Evolutionary conservation across 2,329 filamentous ascomycete genomes (phyloP).

Genomic region (Magnaporthales sp.): DNA sequence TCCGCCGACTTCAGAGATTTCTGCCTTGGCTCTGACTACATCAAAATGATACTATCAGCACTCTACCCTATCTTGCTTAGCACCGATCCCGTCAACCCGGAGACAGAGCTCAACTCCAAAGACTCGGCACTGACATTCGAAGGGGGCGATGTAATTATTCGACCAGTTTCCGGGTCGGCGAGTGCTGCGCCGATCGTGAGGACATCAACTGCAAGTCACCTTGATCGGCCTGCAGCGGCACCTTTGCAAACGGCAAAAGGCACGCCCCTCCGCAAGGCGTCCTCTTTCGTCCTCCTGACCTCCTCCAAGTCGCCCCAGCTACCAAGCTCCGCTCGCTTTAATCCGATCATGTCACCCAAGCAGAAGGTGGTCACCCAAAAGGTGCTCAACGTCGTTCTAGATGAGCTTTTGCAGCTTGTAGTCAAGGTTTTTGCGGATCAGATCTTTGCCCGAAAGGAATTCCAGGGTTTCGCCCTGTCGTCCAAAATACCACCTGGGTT

Average conservation of each 20-base stretch:
- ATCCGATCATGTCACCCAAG: conserved; percentile 51
- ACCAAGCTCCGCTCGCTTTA: conserved; percentile 54
- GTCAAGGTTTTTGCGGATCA: conserved; percentile 80
- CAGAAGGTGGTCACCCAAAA: conserved; percentile 40
- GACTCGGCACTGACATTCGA: conserved; percentile 78
- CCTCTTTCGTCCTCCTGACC: conserved; percentile 85
- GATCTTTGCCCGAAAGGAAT: conserved; percentile 79
- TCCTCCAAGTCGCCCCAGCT: conserved; percentile 52
- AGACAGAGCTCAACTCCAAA: conserved; percentile 78
- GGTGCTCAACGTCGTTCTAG: conserved; percentile 62
- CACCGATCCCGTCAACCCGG: conserved; percentile 71
- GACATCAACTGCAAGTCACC: conserved; percentile 49
- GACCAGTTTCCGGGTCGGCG: conserved; percentile 57
- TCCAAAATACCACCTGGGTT: conserved; percentile 86
- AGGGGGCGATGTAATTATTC: conserved; percentile 75
- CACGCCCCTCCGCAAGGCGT: conserved; percentile 65
- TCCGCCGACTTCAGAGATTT: conserved; percentile 79
- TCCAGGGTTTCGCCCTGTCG: conserved; percentile 77
- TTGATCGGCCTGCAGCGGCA: conserved; percentile 28
- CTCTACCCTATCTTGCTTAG: conserved; percentile 86
- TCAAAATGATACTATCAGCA: conserved; percentile 68
- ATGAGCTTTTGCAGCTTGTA: conserved; percentile 69
- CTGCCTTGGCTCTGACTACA: conserved; percentile 68
- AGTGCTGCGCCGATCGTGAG: conserved; percentile 62
- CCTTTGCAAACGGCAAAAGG: conserved; percentile 37